Evolutionary conservation across 2,329 filamentous ascomycete genomes (phyloP).

Genomic region (Colletotrichum sublineola): DNA sequence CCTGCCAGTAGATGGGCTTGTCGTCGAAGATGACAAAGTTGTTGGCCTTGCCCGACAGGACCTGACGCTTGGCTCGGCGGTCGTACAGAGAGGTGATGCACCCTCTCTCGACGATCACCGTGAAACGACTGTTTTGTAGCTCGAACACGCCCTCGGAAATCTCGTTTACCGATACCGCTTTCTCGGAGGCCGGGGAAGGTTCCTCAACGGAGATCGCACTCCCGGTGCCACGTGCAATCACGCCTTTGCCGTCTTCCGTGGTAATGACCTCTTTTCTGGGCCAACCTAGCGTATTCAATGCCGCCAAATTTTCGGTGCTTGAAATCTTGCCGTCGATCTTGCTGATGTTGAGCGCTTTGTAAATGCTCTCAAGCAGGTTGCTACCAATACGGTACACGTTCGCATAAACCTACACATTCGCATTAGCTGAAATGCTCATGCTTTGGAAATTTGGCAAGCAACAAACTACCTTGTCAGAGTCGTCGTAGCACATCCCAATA

Average conservation of each 20-base stretch:
- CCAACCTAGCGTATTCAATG: conserved; percentile 75
- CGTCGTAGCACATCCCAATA: conserved; percentile 79
- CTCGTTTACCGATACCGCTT: conserved; percentile 57
- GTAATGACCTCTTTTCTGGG: conserved; percentile 64
- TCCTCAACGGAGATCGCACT: conserved; percentile 45
- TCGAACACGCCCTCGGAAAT: conserved; percentile 64
- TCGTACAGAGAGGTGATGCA: conserved; percentile 74
- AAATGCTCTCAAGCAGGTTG: neutral
- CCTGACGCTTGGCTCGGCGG: conserved; percentile 66
- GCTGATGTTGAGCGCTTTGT: neutral
- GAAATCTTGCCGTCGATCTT: conserved; percentile 59
- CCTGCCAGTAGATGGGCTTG: conserved; percentile 79
- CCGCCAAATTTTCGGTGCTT: conserved; percentile 69
- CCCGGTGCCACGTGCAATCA: conserved; percentile 47
- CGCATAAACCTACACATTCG: neutral
- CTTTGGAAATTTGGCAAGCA: too few relatives aligned
- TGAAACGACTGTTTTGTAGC: conserved; percentile 67
- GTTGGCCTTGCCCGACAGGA: conserved; percentile 72
- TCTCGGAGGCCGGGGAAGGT: conserved; percentile 17
- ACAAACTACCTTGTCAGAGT: conserved; percentile 67
- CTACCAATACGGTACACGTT: conserved; percentile 8
- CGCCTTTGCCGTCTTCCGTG: conserved; percentile 47
- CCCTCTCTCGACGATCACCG: conserved; percentile 68
- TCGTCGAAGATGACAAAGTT: conserved; percentile 78
- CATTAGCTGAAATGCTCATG: conserved; percentile 1